Evolutionary conservation across 2,329 filamentous ascomycete genomes (phyloP).

Genomic region (Chalaropsis ovoidea): DNA sequence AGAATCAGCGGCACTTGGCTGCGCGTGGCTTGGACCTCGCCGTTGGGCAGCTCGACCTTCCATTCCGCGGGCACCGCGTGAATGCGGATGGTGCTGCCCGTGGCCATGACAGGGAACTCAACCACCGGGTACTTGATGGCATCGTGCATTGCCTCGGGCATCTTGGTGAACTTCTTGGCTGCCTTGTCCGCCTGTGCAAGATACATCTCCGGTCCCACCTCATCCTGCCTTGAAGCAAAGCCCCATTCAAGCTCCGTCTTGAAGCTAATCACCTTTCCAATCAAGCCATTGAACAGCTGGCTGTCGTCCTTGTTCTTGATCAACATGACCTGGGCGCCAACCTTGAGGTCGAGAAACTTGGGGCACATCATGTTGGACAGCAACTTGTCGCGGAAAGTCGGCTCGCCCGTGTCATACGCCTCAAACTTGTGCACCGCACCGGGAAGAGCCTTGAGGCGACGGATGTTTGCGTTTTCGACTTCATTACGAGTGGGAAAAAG

Average conservation of each 20-base stretch:
- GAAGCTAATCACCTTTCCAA: conserved; percentile 76
- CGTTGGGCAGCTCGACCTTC: conserved; percentile 95
- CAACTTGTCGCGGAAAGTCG: conserved; percentile 60
- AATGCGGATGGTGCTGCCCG: conserved; percentile 51
- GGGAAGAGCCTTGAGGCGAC: conserved; percentile 59
- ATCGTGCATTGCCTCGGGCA: conserved; percentile 37
- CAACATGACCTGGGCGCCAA: conserved; percentile 96
- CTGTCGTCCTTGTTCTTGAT: conserved; percentile 97
- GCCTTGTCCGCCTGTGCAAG: conserved; percentile 37
- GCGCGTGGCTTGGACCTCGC: conserved; percentile 82
- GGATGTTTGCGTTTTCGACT: conserved; percentile 76
- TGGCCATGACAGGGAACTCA: conserved; percentile 61
- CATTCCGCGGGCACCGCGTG: conserved; percentile 66
- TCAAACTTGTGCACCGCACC: conserved; percentile 59
- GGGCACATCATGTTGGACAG: conserved; percentile 91
- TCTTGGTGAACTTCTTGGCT: conserved; percentile 48
- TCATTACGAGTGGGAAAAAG: conserved; percentile 84
- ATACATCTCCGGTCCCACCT: conserved; percentile 38
- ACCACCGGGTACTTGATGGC: conserved; percentile 69
- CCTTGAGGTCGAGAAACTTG: conserved; percentile 66
- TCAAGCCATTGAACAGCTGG: conserved; percentile 75
- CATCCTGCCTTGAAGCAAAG: conserved; percentile 26
- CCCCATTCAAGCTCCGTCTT: conserved; percentile 45
- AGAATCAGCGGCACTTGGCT: conserved; percentile 78
- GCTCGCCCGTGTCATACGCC: conserved; percentile 68